Conservation (phyloP, 106 monocot genomes). For the Allium cepa region DNA sequence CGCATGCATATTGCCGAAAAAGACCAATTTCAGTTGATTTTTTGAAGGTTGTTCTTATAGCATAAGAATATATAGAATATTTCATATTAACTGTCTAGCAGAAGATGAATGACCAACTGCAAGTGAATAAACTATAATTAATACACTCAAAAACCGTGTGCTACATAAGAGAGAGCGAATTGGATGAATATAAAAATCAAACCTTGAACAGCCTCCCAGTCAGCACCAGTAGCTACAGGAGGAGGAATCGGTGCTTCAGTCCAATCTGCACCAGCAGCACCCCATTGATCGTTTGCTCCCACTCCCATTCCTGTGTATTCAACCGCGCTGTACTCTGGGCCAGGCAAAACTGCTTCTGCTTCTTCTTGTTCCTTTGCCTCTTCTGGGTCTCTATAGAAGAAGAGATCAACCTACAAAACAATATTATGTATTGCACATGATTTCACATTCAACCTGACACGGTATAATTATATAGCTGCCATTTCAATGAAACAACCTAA, state of each 20-base stretch:
- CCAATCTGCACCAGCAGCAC: constrained; percentile 2
- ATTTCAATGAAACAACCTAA: not conserved
- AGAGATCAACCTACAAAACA: constrained; percentile 56
- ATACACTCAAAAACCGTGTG: no score
- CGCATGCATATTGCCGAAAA: no score
- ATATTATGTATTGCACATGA: not conserved
- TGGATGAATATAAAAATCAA: not conserved
- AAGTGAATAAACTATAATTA: no score
- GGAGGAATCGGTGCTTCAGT: not conserved
- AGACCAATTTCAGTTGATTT: no score
- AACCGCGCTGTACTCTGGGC: constrained; percentile 43
- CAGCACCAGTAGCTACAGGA: constrained; percentile 22
- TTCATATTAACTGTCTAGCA: no score
- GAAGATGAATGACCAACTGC: no score
- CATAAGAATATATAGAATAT: no score
- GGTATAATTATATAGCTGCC: not conserved
- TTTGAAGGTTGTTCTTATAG: no score
- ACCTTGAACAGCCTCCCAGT: constrained; percentile 18
- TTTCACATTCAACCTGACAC: not conserved
- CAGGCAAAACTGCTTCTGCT: constrained; percentile 28
- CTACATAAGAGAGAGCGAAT: no score
- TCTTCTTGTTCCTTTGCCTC: constrained; percentile 62
- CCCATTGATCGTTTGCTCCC: constrained; percentile 19
- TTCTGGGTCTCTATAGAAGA: constrained; percentile 82
- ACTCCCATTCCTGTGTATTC: constrained; percentile 19